Percentiles rank a stretch among this genome's conserved stretches.
phyloP scores from a whole-genome alignment of 1,284 basidiomycete genomes.

The Volvariella volvacea region DNA sequence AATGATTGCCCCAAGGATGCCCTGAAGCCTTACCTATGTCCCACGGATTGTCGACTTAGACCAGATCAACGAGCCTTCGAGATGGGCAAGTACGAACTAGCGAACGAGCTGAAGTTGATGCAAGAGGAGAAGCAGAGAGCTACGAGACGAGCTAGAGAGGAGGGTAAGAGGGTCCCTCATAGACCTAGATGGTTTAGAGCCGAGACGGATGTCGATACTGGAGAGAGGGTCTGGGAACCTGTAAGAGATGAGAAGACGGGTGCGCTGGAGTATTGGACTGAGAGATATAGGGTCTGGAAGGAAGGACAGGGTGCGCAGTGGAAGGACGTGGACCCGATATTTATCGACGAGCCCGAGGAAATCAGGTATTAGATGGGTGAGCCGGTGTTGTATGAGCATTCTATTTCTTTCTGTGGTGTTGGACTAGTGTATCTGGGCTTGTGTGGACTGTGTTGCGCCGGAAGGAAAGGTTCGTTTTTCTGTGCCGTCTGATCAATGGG shows the following conservation, averaged over 20 bases:
- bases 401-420: too few species aligned
- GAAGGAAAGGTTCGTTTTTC: too few species aligned
- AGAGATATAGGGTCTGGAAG: constrained; percentile 65
- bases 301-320: constrained; percentile 31
- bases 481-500: too few species aligned
- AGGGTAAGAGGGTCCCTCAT: constrained; percentile 69
- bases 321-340: constrained; percentile 75
- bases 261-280: constrained; percentile 77
- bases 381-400: too few species aligned
- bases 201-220: constrained; percentile 77
- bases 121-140: constrained; percentile 88
- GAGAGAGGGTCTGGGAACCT: constrained; percentile 83
- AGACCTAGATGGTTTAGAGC: constrained; percentile 79
- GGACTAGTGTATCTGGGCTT: too few species aligned
- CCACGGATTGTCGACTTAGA: constrained; percentile 90
- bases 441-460: too few species aligned
- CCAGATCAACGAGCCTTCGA: constrained; percentile 97
- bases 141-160: constrained; percentile 74
- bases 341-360: constrained; percentile 55
- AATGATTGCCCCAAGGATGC: constrained; percentile 73
- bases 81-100: constrained; percentile 83
- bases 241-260: constrained; percentile 39
- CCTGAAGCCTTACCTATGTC: constrained; percentile 71
- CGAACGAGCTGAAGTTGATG: constrained; percentile 80
- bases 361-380: too few species aligned